A percentile compares a stretch with the other conserved stretches of the same genome.
Evolutionary conservation across 805 yeast genomes (phyloP).

Genomic region (Teunomyces pallodes): DNA sequence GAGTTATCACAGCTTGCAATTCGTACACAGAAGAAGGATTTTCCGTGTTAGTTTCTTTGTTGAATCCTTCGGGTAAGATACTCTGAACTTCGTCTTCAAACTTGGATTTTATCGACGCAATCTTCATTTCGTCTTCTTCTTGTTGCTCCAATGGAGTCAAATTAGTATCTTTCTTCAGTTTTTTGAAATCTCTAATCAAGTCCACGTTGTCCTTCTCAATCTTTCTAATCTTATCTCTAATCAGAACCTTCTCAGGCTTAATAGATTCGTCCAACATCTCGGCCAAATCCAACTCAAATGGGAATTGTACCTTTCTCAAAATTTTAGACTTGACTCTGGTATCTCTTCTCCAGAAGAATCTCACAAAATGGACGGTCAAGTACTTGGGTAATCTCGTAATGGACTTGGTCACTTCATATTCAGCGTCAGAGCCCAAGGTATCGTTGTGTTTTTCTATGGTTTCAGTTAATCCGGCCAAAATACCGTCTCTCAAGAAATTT

Average conservation of each 20-base stretch:
- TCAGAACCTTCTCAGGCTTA: slow-evolving; percentile 59
- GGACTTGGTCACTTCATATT: slow-evolving; percentile 56
- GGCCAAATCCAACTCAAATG: slow-evolving; percentile 84
- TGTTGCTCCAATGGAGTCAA: slow-evolving; percentile 54
- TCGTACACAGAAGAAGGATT: slow-evolving; percentile 89
- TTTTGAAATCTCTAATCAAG: slow-evolving; percentile 68
- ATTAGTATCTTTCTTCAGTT: slow-evolving; percentile 43
- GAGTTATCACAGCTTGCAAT: slow-evolving; percentile 80
- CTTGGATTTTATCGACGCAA: slow-evolving; percentile 46
- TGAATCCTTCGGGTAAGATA: slow-evolving; percentile 38
- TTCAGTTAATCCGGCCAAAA: slow-evolving; percentile 71
- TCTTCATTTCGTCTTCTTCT: slow-evolving; percentile 52
- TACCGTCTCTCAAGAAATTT: slow-evolving; percentile 85
- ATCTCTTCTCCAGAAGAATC: slow-evolving; percentile 95
- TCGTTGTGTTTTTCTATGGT: slow-evolving; percentile 74
- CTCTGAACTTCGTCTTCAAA: slow-evolving; percentile 48
- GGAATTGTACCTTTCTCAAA: slow-evolving; percentile 90
- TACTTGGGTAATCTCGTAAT: slow-evolving; percentile 83
- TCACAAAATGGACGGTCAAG: slow-evolving; percentile 85
- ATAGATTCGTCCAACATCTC: slow-evolving; percentile 83
- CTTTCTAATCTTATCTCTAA: slow-evolving; percentile 74
- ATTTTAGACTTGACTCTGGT: slow-evolving; percentile 89
- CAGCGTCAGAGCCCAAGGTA: slow-evolving; percentile 66
- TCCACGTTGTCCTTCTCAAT: slow-evolving; percentile 74
- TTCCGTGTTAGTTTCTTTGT: slow-evolving; percentile 49